These are phyloP conservation scores for Microsporum ferrugineum DNA, from an alignment of 2,329 filamentous ascomycete genomes.

Conservation along the genomic window DNA sequence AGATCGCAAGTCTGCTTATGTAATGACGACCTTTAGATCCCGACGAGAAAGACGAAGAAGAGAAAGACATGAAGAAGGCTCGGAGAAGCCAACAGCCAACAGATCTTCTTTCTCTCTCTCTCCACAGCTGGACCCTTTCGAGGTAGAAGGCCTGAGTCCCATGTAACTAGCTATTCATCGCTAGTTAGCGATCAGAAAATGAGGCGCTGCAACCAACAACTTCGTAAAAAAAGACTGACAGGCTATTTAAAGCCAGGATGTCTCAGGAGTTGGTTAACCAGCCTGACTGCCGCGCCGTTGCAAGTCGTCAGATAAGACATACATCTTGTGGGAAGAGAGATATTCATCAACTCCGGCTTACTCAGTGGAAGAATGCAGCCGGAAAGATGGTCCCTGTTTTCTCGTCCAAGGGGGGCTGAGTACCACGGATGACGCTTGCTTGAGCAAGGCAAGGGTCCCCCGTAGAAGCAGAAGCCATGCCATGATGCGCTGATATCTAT, in stretches of 20 bases:
- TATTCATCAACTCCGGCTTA: background rate
- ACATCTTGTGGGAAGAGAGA: background rate
- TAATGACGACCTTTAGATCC: too few relatives aligned
- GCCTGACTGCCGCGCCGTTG: background rate
- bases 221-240: background rate
- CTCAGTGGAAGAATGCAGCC: background rate
- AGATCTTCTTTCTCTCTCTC: background rate
- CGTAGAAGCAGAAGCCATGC: background rate
- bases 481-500: background rate
- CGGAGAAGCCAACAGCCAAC: background rate
- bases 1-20: too few relatives aligned
- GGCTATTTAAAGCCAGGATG: background rate
- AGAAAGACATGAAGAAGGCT: background rate
- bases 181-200: background rate
- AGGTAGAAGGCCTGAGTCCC: background rate
- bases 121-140: background rate
- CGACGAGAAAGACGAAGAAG: background rate
- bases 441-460: too few relatives aligned
- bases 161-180: background rate
- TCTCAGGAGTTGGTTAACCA: background rate
- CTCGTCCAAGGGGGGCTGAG: background rate
- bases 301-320: background rate
- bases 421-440: slow-evolving; percentile 1
- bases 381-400: background rate
- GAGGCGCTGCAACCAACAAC: background rate